Conservation (phyloP, 2,329 filamentous ascomycete species). For the Neopestalotiopsis clavispora region DNA sequence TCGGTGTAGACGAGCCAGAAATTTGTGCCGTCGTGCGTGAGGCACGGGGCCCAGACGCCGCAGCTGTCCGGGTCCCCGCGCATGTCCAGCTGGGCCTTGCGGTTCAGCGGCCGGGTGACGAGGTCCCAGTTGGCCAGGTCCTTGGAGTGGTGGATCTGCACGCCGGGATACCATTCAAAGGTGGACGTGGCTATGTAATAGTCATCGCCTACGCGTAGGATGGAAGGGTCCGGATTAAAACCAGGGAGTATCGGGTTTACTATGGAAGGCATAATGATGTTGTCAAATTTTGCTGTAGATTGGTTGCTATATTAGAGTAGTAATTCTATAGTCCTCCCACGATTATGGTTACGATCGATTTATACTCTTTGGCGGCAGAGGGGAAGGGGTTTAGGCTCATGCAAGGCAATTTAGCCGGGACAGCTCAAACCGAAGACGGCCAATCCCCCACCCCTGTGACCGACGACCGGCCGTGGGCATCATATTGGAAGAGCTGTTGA, state of each 20-base stretch:
- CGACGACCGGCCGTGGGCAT: no score
- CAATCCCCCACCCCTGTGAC: neutral
- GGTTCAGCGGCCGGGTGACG: slow-evolving; percentile 49
- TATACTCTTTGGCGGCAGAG: neutral
- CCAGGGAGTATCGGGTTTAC: slow-evolving; percentile 61
- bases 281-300: neutral
- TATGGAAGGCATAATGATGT: slow-evolving; percentile 47
- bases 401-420: slow-evolving; percentile 12
- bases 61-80: slow-evolving; percentile 64
- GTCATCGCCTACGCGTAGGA: slow-evolving; percentile 55
- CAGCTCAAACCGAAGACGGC: neutral
- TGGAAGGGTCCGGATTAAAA: slow-evolving; percentile 61
- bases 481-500: no score
- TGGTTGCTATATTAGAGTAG: neutral
- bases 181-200: slow-evolving; percentile 63
- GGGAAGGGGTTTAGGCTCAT: slow-evolving; percentile 1
- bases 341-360: neutral
- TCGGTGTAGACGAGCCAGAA: slow-evolving; percentile 71
- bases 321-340: neutral
- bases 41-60: slow-evolving; percentile 68
- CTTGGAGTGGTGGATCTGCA: slow-evolving; percentile 59
- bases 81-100: slow-evolving; percentile 59
- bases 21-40: slow-evolving; percentile 62
- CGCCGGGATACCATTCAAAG: slow-evolving; percentile 60
- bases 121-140: slow-evolving; percentile 60